A percentile compares a stretch with the other conserved stretches of the same genome.
Conservation (phyloP, 208 protist genomes). For the Wallacemonas collosoma region DNA sequence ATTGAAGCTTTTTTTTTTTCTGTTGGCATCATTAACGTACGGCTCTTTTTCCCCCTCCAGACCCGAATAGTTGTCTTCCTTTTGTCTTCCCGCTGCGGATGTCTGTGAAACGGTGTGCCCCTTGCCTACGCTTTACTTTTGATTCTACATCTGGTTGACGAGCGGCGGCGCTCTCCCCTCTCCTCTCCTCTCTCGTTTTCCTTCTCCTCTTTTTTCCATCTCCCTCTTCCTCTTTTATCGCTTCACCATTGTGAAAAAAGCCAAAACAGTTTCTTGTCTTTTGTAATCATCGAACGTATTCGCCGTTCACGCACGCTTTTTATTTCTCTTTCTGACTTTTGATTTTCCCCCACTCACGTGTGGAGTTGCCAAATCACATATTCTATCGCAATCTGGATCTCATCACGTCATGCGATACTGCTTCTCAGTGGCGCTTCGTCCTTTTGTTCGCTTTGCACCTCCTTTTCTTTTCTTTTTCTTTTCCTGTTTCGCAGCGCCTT, state of each 20-base stretch:
- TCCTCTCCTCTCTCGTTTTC: background rate
- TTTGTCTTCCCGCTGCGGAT: no score
- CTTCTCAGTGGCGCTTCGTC: background rate
- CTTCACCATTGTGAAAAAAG: no score
- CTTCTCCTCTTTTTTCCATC: constrained; percentile 3
- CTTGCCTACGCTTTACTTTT: background rate
- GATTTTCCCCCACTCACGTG: background rate
- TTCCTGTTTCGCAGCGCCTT: background rate
- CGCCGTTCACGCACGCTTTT: constrained; percentile 20
- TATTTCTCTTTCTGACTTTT: constrained; percentile 18
- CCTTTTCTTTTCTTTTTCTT: background rate
- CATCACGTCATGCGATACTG: no score
- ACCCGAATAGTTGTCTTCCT: no score
- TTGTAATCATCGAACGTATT: background rate
- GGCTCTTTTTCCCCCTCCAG: no score
- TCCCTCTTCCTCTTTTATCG: background rate
- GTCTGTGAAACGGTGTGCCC: no score
- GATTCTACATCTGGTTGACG: constrained; percentile 1
- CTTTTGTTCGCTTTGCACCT: background rate
- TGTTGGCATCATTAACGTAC: background rate
- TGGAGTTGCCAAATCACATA: no score
- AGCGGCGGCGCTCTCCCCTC: background rate
- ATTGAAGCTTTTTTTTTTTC: constrained; percentile 5
- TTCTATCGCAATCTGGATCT: no score
- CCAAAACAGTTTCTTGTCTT: background rate